Evolutionary conservation across 208 protist species (phyloP).

Genomic region (Naegleria fowleri): DNA sequence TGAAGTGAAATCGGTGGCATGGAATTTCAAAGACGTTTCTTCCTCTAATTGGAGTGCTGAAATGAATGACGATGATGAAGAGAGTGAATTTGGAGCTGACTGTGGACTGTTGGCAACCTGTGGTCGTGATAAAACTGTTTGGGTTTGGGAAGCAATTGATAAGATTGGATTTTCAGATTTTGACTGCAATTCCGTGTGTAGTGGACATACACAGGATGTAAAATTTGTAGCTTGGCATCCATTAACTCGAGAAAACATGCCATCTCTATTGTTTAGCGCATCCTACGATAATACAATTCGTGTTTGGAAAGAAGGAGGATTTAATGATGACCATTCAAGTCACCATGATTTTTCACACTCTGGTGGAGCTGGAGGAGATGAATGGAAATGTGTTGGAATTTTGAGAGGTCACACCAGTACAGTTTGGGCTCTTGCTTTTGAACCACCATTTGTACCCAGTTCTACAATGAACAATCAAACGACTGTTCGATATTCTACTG

Average conservation of each 20-base stretch:
- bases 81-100: slow-evolving; percentile 38
- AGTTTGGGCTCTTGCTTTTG: slow-evolving; percentile 69
- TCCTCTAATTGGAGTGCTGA: neutral
- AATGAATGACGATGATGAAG: slow-evolving; percentile 45
- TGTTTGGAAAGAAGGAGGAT: slow-evolving; percentile 50
- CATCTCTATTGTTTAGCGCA: slow-evolving; percentile 56
- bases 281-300: slow-evolving; percentile 68
- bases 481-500: too few species aligned
- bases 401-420: slow-evolving; percentile 63
- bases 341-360: neutral
- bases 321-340: slow-evolving; percentile 20
- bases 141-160: slow-evolving; percentile 65
- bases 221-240: slow-evolving; percentile 72
- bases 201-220: slow-evolving; percentile 77
- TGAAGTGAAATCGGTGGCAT: slow-evolving; percentile 79
- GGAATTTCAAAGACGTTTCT: slow-evolving; percentile 32
- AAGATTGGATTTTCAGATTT: slow-evolving; percentile 45
- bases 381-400: slow-evolving; percentile 73
- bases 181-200: slow-evolving; percentile 72
- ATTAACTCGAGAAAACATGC: slow-evolving; percentile 29
- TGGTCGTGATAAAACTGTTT: slow-evolving; percentile 74
- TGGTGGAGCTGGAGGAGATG: slow-evolving; percentile 49
- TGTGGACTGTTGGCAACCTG: slow-evolving; percentile 61
- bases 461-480: neutral
- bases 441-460: slow-evolving; percentile 34